Percentiles rank a stretch among this genome's conserved stretches.
These are phyloP conservation scores for bread wheat (Triticum aestivum) DNA, from an alignment of 176 grass and related monocot genomes.

Conservation along the genomic window IWGSC_CS_RefSeq_v2.1 NC_057812.1:5199118-5199617, in stretches of 20 bases:
- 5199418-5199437: constrained; percentile 85
- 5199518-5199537: constrained; percentile 28
- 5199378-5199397: background rate
- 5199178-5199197: constrained; percentile 1
- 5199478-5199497: constrained; percentile 96
- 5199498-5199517: constrained; percentile 78
- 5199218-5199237: background rate
- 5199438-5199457: constrained; percentile 63
- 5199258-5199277: background rate
- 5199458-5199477: constrained; percentile 69
- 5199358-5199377: background rate
- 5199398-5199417: constrained; percentile 5
- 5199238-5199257: background rate
- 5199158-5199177: background rate
- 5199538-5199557: background rate
- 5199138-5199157: background rate
- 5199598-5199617: constrained; percentile 74
- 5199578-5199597: constrained; percentile 55
- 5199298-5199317: constrained; percentile 1
- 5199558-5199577: background rate
- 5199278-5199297: background rate
- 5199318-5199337: background rate
- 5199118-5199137: background rate
- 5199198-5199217: background rate
- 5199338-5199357: background rate